Evolutionary conservation across 2,329 filamentous ascomycete genomes (phyloP).

Genomic region (Botryotinia narcissicola): DNA sequence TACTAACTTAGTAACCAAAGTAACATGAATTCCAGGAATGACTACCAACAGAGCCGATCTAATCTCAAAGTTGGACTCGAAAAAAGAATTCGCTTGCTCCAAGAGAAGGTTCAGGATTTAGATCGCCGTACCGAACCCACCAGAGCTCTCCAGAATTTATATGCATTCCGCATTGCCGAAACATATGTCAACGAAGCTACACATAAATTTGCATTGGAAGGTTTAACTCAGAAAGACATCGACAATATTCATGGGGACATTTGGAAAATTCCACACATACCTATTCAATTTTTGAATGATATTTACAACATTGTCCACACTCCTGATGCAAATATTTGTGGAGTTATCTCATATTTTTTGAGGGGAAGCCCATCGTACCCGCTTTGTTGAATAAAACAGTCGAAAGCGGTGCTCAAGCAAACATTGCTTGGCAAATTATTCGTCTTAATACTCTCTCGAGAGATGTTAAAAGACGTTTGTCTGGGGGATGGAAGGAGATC

Average conservation of each 20-base stretch:
- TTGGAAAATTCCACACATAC: not conserved
- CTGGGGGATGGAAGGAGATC: rapidly evolving
- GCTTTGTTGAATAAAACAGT: not conserved
- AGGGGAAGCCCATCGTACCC: not conserved
- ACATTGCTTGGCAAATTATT: not conserved
- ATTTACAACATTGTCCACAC: not conserved
- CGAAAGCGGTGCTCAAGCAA: not conserved
- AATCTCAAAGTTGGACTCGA: not conserved
- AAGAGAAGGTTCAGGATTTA: not conserved
- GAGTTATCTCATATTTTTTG: not conserved
- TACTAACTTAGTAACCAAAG: not conserved
- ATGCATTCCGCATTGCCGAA: not conserved
- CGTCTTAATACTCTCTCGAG: not conserved
- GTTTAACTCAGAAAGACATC: not conserved
- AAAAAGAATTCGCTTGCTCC: not conserved
- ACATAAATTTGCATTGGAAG: too few species aligned
- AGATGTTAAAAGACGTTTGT: too few species aligned
- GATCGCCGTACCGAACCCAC: not conserved
- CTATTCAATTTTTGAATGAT: not conserved
- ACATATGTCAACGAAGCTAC: not conserved
- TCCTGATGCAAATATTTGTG: not conserved
- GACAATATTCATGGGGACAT: not conserved
- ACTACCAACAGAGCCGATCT: not conserved
- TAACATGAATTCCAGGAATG: not conserved
- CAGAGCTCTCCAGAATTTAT: not conserved